Evolutionary conservation across 208 protist genomes (phyloP).

Genomic region (Trypanosoma boissoni): DNA sequence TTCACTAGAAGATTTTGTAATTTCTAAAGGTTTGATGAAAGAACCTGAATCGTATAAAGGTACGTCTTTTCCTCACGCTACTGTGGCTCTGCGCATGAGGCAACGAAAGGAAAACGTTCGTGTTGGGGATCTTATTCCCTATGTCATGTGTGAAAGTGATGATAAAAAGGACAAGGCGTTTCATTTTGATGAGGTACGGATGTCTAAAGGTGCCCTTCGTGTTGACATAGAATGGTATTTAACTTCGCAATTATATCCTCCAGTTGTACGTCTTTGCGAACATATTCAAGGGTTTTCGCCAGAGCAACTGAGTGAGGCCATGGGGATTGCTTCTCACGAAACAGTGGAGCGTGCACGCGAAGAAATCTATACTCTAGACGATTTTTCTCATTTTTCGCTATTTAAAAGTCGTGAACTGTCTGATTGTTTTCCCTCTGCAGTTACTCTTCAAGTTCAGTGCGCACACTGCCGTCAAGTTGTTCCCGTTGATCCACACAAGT

Average conservation of each 20-base stretch:
- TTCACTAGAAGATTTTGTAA: constrained; percentile 93
- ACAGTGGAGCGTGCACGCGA: constrained; percentile 16
- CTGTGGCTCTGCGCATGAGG: constrained; percentile 93
- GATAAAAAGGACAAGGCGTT: constrained; percentile 68
- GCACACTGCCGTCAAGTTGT: constrained; percentile 58
- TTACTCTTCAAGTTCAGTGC: constrained; percentile 74
- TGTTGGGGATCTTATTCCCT: constrained; percentile 95
- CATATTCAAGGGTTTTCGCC: constrained; percentile 90
- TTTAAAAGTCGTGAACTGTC: constrained; percentile 64
- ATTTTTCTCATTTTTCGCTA: constrained; percentile 72
- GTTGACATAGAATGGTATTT: constrained; percentile 95
- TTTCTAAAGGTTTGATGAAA: constrained; percentile 98
- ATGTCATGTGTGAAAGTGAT: constrained; percentile 93
- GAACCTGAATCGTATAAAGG: constrained; percentile 95
- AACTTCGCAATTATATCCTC: constrained; percentile 92
- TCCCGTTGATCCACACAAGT: constrained; percentile 77
- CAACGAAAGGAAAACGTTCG: constrained; percentile 89
- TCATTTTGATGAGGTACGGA: constrained; percentile 86
- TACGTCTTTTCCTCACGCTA: constrained; percentile 92
- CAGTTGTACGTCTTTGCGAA: constrained; percentile 93
- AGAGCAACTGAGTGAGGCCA: constrained; percentile 81
- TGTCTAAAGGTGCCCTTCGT: constrained; percentile 35
- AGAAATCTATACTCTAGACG: constrained; percentile 32
- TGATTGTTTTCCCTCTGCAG: constrained; percentile 74
- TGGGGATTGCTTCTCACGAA: constrained; percentile 62